Base-by-base conservation (phyloP, 1,139 yeast genomes). In the Geotrichum citri-aurantii region DNA sequence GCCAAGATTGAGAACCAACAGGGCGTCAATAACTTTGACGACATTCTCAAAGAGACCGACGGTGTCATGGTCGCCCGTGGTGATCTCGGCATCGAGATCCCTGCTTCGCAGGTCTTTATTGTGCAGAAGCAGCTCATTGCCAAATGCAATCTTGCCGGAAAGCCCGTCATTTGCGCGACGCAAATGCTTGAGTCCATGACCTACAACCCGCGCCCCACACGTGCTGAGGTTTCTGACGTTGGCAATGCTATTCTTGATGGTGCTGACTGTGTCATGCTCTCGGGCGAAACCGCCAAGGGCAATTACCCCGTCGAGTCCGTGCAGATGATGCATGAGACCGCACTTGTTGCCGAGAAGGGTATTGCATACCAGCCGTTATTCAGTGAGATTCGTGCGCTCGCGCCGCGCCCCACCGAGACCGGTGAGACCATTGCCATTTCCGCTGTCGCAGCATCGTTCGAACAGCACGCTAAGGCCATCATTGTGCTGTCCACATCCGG, bases 11-110 rank as follows among this genome's bases (percentile, higher is more conserved):
- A 93, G 82, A 92, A 91, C 82, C 97, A 92, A 81, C 99, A 93
- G 80, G 99, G 99, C 82, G 98, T 93, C 72, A 91, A 93, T 86
- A 93, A 93, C 85, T 93, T 93, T 75, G 99, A 93, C 77, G 97
- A 90, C 65, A 93, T 93, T 73, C 85, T 93, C 75, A 77, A 76
- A 71, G 96, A 86, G 77, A 93, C 99, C 64, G 99, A 95, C 75
- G 99, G 98, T 82, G 97, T 93, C 73, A 93, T 93, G 99, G 98
- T 93, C 75, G 99, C 99, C 71, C 86, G 99, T 80, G 99, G 99
- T 82, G 99, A 95, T 76, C 84, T 93, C 74, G 99, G 99, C 82
- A 93, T 93, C 73, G 99, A 93, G 82, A 93, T 93, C 72, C 99
- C 99, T 68, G 98, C 99, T 67, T 95, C 97, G 66, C 96, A 92